Evolutionary conservation across 208 protist genomes (phyloP).

Genomic region (Crithidia fasciculata): DNA sequence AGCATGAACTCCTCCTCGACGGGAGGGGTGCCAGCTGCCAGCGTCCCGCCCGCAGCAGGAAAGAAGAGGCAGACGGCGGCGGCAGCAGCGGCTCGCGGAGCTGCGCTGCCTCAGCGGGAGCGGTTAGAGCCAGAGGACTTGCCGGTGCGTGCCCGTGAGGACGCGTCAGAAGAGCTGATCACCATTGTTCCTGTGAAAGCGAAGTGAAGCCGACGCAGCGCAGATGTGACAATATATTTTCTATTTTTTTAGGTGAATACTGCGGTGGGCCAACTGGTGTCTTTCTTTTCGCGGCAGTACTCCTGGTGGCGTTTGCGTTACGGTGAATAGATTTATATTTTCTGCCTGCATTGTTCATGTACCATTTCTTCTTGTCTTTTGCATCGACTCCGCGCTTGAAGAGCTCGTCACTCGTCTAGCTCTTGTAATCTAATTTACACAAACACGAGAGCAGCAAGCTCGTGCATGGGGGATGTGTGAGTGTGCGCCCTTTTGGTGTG

Average conservation of each 20-base stretch:
- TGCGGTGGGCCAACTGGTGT: background rate
- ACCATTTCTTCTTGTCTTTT: too few relatives aligned
- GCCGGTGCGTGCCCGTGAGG: slow-evolving; percentile 4
- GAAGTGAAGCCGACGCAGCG: background rate
- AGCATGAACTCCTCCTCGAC: background rate
- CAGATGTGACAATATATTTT: too few relatives aligned
- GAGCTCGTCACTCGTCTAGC: too few relatives aligned
- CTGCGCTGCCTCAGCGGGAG: background rate
- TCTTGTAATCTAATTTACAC: too few relatives aligned
- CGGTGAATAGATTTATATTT: too few relatives aligned
- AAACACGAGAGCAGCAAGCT: too few relatives aligned
- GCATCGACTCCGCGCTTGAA: too few relatives aligned
- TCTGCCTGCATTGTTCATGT: too few relatives aligned
- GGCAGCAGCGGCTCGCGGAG: background rate
- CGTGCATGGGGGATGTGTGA: too few relatives aligned
- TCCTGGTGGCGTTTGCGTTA: too few relatives aligned
- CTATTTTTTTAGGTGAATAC: too few relatives aligned
- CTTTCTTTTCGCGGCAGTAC: background rate
- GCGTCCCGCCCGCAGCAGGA: background rate
- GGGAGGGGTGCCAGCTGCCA: background rate
- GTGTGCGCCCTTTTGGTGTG: too few relatives aligned
- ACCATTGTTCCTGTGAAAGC: slow-evolving; percentile 15
- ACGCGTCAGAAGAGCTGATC: slow-evolving; percentile 14
- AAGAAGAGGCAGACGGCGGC: background rate
- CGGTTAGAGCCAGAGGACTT: slow-evolving; percentile 5